These are phyloP conservation scores for Xylariaceae sp. DNA, from an alignment of 2,329 filamentous ascomycete species.

Conservation along the genomic window DNA sequence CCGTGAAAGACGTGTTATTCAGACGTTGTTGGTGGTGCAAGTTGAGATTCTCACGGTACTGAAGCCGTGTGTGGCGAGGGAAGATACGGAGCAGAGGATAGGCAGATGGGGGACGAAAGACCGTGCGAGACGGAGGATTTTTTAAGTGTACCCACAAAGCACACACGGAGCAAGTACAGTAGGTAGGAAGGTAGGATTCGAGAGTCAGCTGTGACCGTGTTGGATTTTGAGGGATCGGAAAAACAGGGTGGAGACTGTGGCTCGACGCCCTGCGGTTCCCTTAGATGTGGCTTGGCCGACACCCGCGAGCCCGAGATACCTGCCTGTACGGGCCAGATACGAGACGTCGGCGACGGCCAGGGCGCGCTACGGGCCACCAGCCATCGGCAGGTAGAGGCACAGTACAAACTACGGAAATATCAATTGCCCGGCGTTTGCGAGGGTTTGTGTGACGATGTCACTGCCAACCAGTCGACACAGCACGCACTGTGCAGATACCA, in stretches of 20 bases:
- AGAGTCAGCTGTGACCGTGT: not conserved
- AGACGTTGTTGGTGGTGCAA: conserved; percentile 24
- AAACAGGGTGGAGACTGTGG: not conserved
- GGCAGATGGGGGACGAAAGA: conserved; percentile 8
- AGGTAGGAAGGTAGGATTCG: not conserved
- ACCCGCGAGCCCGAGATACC: too few relatives aligned
- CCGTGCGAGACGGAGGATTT: conserved; percentile 17
- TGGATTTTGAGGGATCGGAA: not conserved
- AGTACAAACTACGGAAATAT: too few relatives aligned
- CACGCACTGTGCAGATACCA: too few relatives aligned
- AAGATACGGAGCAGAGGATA: conserved; percentile 14
- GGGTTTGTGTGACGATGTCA: too few relatives aligned
- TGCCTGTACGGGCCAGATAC: too few relatives aligned
- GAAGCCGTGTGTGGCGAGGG: conserved; percentile 17
- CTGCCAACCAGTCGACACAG: too few relatives aligned
- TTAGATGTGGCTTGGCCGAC: not conserved
- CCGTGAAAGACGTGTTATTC: conserved; percentile 21
- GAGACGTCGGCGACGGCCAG: too few relatives aligned
- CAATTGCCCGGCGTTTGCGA: too few relatives aligned
- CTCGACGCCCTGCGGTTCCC: not conserved
- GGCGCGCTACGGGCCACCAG: too few relatives aligned
- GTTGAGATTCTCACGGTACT: conserved; percentile 23
- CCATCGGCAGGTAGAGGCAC: too few relatives aligned
- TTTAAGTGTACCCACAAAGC: conserved; percentile 17
- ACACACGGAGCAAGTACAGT: conserved; percentile 15